Evolutionary conservation across 2,329 filamentous ascomycete species (phyloP).

Genomic region (Neonectria hederae): DNA sequence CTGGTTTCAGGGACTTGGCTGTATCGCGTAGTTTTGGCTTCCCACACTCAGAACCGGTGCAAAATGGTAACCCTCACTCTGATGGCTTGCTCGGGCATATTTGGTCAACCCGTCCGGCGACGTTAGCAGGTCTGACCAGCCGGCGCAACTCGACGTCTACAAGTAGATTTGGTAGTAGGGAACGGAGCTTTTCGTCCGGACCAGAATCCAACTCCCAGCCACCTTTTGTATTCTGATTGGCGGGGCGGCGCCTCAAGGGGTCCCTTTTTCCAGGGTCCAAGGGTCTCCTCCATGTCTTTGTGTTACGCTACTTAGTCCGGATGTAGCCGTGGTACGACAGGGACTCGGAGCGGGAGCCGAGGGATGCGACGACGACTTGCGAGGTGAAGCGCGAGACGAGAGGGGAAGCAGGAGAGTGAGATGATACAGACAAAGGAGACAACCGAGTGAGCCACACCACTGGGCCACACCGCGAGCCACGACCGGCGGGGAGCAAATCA

Average conservation of each 20-base stretch:
- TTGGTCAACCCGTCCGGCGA: constrained; percentile 5
- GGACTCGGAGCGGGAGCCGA: constrained; percentile 29
- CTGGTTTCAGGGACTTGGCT: constrained; percentile 26
- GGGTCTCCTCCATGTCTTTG: constrained; percentile 25
- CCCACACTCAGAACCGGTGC: constrained; percentile 25
- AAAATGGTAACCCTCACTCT: constrained; percentile 11
- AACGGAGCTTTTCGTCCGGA: constrained; percentile 39
- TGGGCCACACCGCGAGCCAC: background rate
- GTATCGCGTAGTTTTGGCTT: constrained; percentile 29
- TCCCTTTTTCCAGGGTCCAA: constrained; percentile 35
- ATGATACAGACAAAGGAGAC: background rate
- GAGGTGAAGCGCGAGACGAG: constrained; percentile 1
- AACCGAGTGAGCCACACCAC: background rate
- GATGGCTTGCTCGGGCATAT: constrained; percentile 8
- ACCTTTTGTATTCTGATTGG: constrained; percentile 30
- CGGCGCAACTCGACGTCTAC: constrained; percentile 6
- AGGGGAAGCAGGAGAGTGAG: background rate
- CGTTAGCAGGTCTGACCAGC: constrained; percentile 2
- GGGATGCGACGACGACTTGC: constrained; percentile 10
- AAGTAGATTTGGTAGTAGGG: constrained; percentile 26
- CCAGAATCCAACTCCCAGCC: constrained; percentile 7
- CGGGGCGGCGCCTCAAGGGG: constrained; percentile 18
- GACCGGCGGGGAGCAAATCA: background rate
- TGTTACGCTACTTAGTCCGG: constrained; percentile 34
- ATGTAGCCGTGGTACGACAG: constrained; percentile 29